Base-by-base conservation (phyloP, 208 protist genomes). In the Endotrypanum monterogeii region DNA sequence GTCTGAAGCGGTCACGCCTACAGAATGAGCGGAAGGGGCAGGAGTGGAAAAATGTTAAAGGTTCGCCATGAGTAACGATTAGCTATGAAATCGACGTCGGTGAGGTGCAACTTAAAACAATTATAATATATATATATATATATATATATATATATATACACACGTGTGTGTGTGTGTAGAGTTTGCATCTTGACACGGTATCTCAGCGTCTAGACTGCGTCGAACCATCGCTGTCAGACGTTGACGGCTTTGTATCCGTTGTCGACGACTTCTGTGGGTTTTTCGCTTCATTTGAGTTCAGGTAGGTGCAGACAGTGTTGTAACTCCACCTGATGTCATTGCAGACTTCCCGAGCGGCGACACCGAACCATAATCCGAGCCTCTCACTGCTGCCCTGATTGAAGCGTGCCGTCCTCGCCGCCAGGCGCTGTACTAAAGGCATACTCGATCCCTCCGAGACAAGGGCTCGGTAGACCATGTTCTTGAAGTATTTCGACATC, bases 291-390 rank as follows among this genome's bases (percentile, higher is more conserved):
- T 67, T 54, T 30, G 16, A 37, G 32, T 32, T 48, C 9, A 73
- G 61, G 71, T 61, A 55, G 3, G 71, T 39, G 55, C 63, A 70
- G 7, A 77, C 57, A 3, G 56, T 71, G 9, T 77, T 76, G 68
- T 63, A 73, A 28, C 68, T 73, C 4, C 54, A 60, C 25, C 35
- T 62, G 37, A 89, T 52, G 76, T 95, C 91, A 12, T 78, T 72
- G 18, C 72, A 83, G 1, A 92, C 75, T 73, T 94, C 91, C 30
- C 73, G 71, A 28, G 80, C 84, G 3, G 84, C 78, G 9, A 86
- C 89, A 55, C 83, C 78, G 32, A 76, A 54, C 88, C 88, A 96
- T 14, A 94, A 41, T 5, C 80, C 83, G 12, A 84, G 60, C 68
- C 87, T 85, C 60, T 91, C 81, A 20, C 76, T 56, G 14, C 71